Evolutionary conservation across 192 early-diverging fungal species (phyloP), one percentile per base, ranked within the genome.

Genomic region (Backusella luteola): DNA sequence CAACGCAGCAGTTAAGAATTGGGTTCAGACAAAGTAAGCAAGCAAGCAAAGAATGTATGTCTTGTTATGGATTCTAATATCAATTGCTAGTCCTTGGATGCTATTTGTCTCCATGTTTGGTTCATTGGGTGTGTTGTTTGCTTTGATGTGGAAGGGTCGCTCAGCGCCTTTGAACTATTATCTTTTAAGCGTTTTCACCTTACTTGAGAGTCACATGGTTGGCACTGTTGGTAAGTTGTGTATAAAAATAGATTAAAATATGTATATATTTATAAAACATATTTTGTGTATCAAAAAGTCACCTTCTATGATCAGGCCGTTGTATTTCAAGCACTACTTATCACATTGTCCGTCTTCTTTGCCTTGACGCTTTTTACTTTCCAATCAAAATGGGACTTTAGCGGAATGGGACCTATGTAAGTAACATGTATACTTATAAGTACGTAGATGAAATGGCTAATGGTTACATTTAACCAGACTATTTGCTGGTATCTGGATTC

Each of bases 331-430:
- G 94, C 93, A 0, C 83, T 92, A 66, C 84, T 91, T 15, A 87
- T 95, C 44, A 94, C 92, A 12, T 86, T 91, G 34, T 87, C 89
- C 8, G 75, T 95, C 46, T 94, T 95, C 79, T 72, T 91, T 66
- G 89, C 80, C 32, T 79, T 95, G 77, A 95, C 93, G 3, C 76
- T 95, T 39, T 95, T 95, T 76, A 91, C 94, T 0, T 34, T 94
- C 49, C 92, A 95, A 81, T 92, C 91, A 12, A 87, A 90, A 85
- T 90, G 86, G 71, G 90, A 91, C 83, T 93, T 93, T 81, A 87
- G 85, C 41, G 87, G 84, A 53, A 81, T 91, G 80, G 87, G 81
- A 15, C 84, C 91, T 29, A 83, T 89, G 76, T 84, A 76, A 84
- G 82, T 38, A 23, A 34, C 14, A 39, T 39, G 3, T 39, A 39